A percentile compares a stretch with the other conserved stretches of the same genome.
Conservation (phyloP, 116 monocot species). For the Cymodocea nodosa region DNA sequence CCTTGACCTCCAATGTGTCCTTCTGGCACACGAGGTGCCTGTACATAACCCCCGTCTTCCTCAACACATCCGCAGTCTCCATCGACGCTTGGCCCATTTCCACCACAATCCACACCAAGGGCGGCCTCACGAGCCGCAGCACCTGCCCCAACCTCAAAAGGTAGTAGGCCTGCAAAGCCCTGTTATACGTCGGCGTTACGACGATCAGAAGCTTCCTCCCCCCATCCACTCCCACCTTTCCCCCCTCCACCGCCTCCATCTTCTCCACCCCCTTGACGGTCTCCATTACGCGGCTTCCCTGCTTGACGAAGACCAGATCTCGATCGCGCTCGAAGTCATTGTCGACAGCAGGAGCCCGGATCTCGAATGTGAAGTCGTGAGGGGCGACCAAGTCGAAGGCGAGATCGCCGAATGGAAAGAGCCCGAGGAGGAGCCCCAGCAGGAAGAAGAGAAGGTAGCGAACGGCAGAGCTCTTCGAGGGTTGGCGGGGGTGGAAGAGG, state of each 20-base stretch:
- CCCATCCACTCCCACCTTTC: background rate
- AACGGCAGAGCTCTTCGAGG: conserved; percentile 19
- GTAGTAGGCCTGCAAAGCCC: conserved; percentile 69
- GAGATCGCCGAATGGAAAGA: conserved; percentile 26
- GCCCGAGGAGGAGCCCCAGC: conserved; percentile 41
- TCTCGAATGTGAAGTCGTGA: conserved; percentile 10
- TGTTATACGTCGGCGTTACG: conserved; percentile 78
- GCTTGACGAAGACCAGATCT: background rate
- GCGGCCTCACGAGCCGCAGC: conserved; percentile 47
- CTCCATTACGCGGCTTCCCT: conserved; percentile 1
- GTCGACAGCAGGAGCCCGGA: background rate
- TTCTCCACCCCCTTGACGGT: background rate
- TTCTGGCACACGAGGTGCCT: conserved; percentile 44
- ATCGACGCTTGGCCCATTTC: conserved; percentile 39
- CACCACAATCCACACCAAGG: conserved; percentile 81
- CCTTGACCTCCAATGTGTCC: conserved; percentile 28
- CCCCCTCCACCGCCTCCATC: background rate
- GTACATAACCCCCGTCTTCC: conserved; percentile 58
- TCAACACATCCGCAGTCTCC: conserved; percentile 60
- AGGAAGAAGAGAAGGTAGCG: conserved; percentile 46
- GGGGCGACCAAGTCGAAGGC: conserved; percentile 2
- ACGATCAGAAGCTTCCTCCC: conserved; percentile 31
- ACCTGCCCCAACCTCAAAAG: conserved; percentile 55
- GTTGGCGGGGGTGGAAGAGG: background rate
- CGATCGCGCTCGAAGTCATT: background rate